phyloP scores from a whole-genome alignment of 2,329 filamentous ascomycete species.

The Nemania sp. region DNA sequence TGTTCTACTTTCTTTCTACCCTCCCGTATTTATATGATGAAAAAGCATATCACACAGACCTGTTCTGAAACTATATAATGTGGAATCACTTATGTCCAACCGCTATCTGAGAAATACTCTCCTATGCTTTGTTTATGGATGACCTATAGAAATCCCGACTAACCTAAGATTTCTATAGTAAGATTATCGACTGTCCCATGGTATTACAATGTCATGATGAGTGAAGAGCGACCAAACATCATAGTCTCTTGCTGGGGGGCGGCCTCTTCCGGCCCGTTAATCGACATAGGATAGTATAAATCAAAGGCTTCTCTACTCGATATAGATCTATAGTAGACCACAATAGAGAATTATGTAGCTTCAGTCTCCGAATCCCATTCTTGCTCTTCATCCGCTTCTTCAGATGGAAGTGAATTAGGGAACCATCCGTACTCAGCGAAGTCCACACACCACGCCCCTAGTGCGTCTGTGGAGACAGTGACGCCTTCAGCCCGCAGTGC shows the following conservation, averaged over 20 bases:
- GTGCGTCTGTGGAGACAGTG: slow-evolving; percentile 59
- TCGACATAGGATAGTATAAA: not conserved
- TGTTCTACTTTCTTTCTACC: slow-evolving; percentile 43
- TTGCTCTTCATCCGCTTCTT: slow-evolving; percentile 52
- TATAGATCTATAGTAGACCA: slow-evolving; percentile 18
- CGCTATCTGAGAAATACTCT: slow-evolving; percentile 75
- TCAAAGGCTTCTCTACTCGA: not conserved
- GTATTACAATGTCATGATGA: not conserved
- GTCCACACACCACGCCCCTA: slow-evolving; percentile 66
- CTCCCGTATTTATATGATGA: slow-evolving; percentile 72
- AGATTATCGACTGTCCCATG: not conserved
- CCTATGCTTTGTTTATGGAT: slow-evolving; percentile 4
- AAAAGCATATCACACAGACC: slow-evolving; percentile 80
- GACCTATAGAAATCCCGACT: slow-evolving; percentile 13
- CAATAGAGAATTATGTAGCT: slow-evolving; percentile 22
- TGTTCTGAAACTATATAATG: slow-evolving; percentile 76
- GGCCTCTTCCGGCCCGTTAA: not conserved
- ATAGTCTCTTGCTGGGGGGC: not conserved
- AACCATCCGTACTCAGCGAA: slow-evolving; percentile 68
- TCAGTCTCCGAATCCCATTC: slow-evolving; percentile 27
- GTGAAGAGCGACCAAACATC: not conserved
- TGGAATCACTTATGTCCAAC: slow-evolving; percentile 82
- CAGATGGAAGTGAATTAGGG: slow-evolving; percentile 62
- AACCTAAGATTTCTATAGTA: slow-evolving; percentile 4
- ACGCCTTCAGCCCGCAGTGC: slow-evolving; percentile 66